These are phyloP conservation scores for Fusarium dimerum DNA, from an alignment of 2,329 filamentous ascomycete species.

Conservation along the genomic window DNA sequence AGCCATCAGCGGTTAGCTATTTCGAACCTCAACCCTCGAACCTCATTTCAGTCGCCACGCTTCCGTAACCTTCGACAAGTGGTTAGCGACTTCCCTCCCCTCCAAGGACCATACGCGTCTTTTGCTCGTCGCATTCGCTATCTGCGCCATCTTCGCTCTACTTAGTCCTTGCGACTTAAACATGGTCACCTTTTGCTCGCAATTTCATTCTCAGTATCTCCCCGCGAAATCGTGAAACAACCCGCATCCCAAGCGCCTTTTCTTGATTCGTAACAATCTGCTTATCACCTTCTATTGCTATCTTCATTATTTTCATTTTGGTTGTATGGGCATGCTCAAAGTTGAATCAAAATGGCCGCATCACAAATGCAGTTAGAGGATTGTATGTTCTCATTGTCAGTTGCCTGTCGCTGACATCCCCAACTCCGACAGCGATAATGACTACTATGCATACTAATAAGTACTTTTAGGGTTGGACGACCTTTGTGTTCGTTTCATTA, in stretches of 20 bases:
- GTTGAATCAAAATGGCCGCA: constrained; percentile 65
- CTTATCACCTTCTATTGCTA: too few species aligned
- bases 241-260: too few species aligned
- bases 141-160: constrained; percentile 23
- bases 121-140: constrained; percentile 27
- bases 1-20: constrained; percentile 1
- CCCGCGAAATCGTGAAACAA: constrained; percentile 34
- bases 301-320: too few species aligned
- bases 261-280: too few species aligned
- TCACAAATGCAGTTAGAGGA: constrained; percentile 86
- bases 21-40: constrained; percentile 16
- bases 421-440: too few species aligned
- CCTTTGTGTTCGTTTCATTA: constrained; percentile 95
- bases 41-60: constrained; percentile 13
- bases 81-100: constrained; percentile 6
- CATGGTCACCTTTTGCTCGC: constrained; percentile 37
- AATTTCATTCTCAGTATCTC: constrained; percentile 31
- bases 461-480: constrained; percentile 80
- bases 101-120: constrained; percentile 28
- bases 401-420: background rate
- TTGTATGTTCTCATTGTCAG: constrained; percentile 55
- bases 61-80: constrained; percentile 9
- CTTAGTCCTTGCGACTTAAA: constrained; percentile 18
- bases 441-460: too few species aligned
- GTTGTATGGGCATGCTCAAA: too few species aligned